phyloP scores from a whole-genome alignment of 2,329 filamentous ascomycete species.

The Diplodia intermedia region DNA sequence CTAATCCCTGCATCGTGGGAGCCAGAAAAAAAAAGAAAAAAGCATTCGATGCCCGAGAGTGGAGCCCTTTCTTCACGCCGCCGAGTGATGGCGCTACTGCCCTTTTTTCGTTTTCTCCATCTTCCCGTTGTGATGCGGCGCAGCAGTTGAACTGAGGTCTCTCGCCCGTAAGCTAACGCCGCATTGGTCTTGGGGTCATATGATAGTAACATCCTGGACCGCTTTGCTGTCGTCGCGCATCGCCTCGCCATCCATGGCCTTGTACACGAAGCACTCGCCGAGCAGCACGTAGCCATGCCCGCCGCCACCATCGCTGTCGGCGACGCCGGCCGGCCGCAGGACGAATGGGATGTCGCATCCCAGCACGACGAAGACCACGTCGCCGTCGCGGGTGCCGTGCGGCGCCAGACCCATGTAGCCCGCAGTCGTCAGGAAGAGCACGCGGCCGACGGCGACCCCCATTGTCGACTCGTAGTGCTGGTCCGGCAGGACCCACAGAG shows the following conservation, averaged over 20 bases:
- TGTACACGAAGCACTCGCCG: slow-evolving; percentile 33
- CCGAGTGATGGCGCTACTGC: slow-evolving; percentile 5
- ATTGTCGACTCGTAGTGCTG: slow-evolving; percentile 28
- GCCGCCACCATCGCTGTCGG: background rate
- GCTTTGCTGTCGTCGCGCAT: slow-evolving; percentile 24
- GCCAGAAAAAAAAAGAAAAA: slow-evolving; percentile 1
- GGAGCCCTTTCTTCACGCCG: background rate
- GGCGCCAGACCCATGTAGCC: slow-evolving; percentile 32
- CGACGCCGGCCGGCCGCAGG: slow-evolving; percentile 16
- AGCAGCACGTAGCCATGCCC: slow-evolving; percentile 13
- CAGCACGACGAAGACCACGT: slow-evolving; percentile 32
- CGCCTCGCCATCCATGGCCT: slow-evolving; percentile 31
- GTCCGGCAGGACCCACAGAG: slow-evolving; percentile 20
- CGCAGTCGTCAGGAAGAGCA: slow-evolving; percentile 27
- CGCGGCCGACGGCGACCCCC: slow-evolving; percentile 30
- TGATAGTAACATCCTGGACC: slow-evolving; percentile 30
- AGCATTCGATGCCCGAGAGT: background rate
- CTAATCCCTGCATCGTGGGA: background rate
- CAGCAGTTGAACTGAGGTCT: background rate
- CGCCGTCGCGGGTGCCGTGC: slow-evolving; percentile 29
- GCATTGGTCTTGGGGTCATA: slow-evolving; percentile 12
- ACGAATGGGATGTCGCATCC: slow-evolving; percentile 32
- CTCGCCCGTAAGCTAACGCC: slow-evolving; percentile 11
- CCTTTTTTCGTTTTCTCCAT: background rate
- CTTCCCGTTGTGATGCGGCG: slow-evolving; percentile 5